Base-by-base conservation (phyloP, 1,284 basidiomycete genomes). In the Coniferiporia weirii region DNA sequence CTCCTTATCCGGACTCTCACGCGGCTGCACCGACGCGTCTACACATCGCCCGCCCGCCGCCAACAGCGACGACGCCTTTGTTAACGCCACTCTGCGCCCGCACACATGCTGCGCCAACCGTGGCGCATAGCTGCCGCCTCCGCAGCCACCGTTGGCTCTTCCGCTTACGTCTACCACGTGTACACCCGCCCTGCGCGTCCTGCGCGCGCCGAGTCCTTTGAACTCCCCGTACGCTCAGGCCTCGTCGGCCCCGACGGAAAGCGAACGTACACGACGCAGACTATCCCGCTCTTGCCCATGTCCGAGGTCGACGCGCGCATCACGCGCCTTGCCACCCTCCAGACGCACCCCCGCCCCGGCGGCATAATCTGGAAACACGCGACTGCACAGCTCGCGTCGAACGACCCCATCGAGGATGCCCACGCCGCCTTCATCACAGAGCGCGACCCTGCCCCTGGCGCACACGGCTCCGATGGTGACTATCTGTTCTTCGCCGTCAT, bases 381-480 rank as follows among this genome's bases (percentile, higher is more conserved):
- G 53, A 93, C 88, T 1, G 91, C 91, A 19, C 82, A 80, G 50
- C 74, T 98, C 40, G 77, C 91, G 0, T 89, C 92, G 5, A 98
- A 98, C 69, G 83, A 91, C 63, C 93, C 93, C 15, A 88, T 96
- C 58, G 95, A 98, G 72, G 95, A 98, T 70, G 85, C 93, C 17
- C 81, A 86, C 65, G 83, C 90, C 2, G 81, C 83, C 59, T 84
- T 87, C 58, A 77, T 96, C 60, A 75, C 96, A 17, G 72, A 82
- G 64, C 76, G 85, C 48, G 84, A 89, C 65, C 73, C 73, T 1
- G 75, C 77, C 1, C 81, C 86, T 64, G 44, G 44, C 36, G 73
- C 77, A 47, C 45, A 59, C 17, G 75, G 78, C 3, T 75, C 76
- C 0, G 79, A 82, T 10, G 87, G 89, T 9, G 89, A 92, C 68